These are phyloP conservation scores for Vitis hybrid DNA, from an alignment of 177 flowering plant genomes.

Conservation along the genomic window DNA sequence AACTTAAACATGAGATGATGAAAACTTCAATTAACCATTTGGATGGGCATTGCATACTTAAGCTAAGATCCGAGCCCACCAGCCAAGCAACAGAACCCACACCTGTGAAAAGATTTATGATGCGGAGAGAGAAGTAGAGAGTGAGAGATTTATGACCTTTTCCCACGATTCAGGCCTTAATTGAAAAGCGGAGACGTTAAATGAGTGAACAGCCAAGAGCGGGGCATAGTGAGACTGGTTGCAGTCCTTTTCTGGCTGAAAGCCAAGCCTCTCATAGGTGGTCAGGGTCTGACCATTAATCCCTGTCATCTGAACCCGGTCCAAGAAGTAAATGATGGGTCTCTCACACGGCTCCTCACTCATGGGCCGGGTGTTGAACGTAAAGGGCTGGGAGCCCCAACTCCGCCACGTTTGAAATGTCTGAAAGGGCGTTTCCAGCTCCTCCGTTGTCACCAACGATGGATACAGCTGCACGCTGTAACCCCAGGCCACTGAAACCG, in stretches of 20 bases:
- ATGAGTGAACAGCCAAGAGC: constrained; percentile 16
- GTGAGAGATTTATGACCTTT: constrained; percentile 23
- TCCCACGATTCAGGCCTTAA: constrained; percentile 37
- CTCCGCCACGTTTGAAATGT: constrained; percentile 59
- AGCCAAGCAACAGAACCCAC: no score
- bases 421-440: constrained; percentile 36
- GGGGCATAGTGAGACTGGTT: constrained; percentile 2
- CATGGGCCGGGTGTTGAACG: constrained; percentile 45
- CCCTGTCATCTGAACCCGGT: constrained; percentile 20
- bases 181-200: constrained; percentile 34
- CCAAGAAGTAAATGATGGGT: constrained; percentile 42
- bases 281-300: constrained; percentile 19
- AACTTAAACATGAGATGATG: no score
- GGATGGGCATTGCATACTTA: neutral
- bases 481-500: constrained; percentile 69
- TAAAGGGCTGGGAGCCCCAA: constrained; percentile 35
- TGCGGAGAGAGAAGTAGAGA: no score
- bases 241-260: constrained; percentile 19
- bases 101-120: neutral
- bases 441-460: constrained; percentile 25
- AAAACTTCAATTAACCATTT: neutral
- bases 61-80: no score
- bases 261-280: constrained; percentile 24
- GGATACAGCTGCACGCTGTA: constrained; percentile 56
- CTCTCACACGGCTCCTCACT: constrained; percentile 29